Conservation (phyloP, 768 basidiomycete species). For the Cantharellus cinnabarinus region DNA sequence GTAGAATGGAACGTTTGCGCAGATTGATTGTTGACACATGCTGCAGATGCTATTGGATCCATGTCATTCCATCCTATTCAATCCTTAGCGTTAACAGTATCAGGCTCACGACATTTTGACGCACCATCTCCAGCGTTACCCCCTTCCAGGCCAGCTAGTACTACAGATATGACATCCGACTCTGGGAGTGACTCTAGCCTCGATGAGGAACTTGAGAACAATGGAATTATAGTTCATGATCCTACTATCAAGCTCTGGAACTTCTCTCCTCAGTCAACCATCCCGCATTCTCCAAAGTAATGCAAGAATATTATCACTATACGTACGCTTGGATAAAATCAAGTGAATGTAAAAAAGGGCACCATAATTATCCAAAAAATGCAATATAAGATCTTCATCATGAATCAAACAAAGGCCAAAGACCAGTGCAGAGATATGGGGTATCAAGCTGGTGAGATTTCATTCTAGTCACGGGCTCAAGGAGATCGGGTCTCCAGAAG, state of each 20-base stretch:
- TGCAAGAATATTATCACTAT: too few relatives aligned
- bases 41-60: constrained; percentile 49
- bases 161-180: background rate
- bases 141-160: background rate
- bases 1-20: constrained; percentile 5
- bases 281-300: too few relatives aligned
- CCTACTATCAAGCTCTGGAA: background rate
- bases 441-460: too few relatives aligned
- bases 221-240: background rate
- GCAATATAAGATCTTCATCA: too few relatives aligned
- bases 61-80: constrained; percentile 51
- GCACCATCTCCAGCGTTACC: background rate
- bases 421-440: too few relatives aligned
- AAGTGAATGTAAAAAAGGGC: too few relatives aligned
- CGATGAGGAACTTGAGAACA: background rate
- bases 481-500: constrained; percentile 31
- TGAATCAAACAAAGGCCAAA: too few relatives aligned
- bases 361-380: too few relatives aligned
- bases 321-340: too few relatives aligned
- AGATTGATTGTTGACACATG: background rate
- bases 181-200: background rate
- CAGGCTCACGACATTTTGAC: constrained; percentile 59
- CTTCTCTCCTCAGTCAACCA: background rate
- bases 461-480: too few relatives aligned
- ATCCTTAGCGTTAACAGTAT: constrained; percentile 38